phyloP scores from a whole-genome alignment of 1,284 basidiomycete genomes.

The Neolentinus lepideus region DNA sequence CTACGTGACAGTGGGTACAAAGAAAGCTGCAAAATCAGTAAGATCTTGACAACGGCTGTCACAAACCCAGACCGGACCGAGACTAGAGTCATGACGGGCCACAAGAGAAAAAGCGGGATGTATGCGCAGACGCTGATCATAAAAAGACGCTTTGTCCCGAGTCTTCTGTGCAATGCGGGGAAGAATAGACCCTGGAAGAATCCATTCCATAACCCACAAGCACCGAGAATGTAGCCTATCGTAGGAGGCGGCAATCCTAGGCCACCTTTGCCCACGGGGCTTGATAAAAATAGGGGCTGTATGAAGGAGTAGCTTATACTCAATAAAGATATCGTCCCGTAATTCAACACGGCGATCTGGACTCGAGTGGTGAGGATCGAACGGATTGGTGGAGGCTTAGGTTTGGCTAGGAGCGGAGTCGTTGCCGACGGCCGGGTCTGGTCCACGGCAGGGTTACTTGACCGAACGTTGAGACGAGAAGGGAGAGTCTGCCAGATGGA shows the following conservation, averaged over 20 bases:
- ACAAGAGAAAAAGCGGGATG: slow-evolving; percentile 16
- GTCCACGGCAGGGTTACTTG: not conserved
- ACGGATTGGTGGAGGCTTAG: slow-evolving; percentile 20
- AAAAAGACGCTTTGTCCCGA: slow-evolving; percentile 19
- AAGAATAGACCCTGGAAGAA: slow-evolving; percentile 23
- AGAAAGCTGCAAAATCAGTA: slow-evolving; percentile 22
- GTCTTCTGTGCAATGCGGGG: slow-evolving; percentile 16
- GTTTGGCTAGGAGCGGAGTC: not conserved
- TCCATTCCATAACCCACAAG: slow-evolving; percentile 25
- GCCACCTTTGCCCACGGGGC: slow-evolving; percentile 27
- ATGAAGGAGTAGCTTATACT: slow-evolving; percentile 29
- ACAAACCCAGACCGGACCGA: slow-evolving; percentile 19
- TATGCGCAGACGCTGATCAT: slow-evolving; percentile 13
- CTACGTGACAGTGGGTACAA: slow-evolving; percentile 18
- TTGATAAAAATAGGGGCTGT: slow-evolving; percentile 31
- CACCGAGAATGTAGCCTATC: slow-evolving; percentile 27
- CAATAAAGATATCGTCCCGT: slow-evolving; percentile 27
- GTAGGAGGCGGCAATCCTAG: slow-evolving; percentile 26
- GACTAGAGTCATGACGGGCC: slow-evolving; percentile 21
- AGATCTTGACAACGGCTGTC: slow-evolving; percentile 19
- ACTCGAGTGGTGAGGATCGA: slow-evolving; percentile 26
- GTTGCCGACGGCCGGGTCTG: not conserved
- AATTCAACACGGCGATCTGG: slow-evolving; percentile 28
- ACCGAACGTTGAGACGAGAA: not conserved
- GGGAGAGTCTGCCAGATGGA: not conserved